phyloP scores from a whole-genome alignment of 2,329 filamentous ascomycete species.

The Colletotrichum filicis region DNA sequence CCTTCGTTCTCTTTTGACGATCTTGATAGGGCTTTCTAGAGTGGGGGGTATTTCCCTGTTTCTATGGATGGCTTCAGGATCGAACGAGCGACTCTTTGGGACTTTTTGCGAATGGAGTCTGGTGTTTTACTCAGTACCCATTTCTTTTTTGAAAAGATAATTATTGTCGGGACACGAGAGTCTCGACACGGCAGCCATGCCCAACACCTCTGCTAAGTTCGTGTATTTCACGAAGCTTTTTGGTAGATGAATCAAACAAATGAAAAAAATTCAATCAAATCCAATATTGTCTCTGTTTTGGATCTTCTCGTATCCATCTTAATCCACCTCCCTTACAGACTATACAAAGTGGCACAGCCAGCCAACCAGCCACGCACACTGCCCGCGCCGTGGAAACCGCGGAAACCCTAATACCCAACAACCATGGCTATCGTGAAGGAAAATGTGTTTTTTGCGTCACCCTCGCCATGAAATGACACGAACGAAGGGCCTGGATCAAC shows the following conservation, averaged over 20 bases:
- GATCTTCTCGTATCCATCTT: neutral
- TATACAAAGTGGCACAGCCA: too few relatives aligned
- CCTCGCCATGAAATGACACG: neutral
- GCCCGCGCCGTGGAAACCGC: neutral
- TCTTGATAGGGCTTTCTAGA: neutral
- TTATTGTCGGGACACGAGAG: neutral
- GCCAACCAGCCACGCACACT: neutral
- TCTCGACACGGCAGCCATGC: conserved; percentile 13
- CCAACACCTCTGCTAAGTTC: neutral
- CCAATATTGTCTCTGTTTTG: neutral
- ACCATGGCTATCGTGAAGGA: neutral
- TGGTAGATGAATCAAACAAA: neutral
- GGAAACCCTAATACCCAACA: neutral
- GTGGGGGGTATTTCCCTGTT: neutral
- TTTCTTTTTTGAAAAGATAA: neutral
- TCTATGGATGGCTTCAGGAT: neutral
- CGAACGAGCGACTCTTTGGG: neutral
- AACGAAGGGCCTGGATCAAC: neutral
- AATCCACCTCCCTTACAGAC: neutral
- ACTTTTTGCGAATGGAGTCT: neutral
- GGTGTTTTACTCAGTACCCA: neutral
- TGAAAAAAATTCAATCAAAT: neutral
- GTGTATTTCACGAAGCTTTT: neutral
- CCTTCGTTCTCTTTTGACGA: neutral
- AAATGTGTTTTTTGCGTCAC: neutral